Evolutionary conservation across 2,329 filamentous ascomycete genomes (phyloP).

Genomic region (Eutypella sp.): DNA sequence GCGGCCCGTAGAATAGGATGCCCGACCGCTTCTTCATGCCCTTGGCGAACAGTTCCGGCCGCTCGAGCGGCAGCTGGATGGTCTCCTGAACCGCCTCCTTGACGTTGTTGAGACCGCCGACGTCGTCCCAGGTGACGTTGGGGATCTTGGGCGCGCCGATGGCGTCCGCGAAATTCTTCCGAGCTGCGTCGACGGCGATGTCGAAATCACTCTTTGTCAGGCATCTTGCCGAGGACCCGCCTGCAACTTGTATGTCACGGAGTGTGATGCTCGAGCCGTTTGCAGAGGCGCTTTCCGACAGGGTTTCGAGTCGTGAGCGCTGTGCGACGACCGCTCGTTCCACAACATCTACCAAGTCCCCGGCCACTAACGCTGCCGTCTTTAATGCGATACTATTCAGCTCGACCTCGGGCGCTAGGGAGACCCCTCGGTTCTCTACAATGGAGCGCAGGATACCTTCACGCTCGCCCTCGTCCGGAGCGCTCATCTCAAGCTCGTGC

Average conservation of each 20-base stretch:
- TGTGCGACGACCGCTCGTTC: slow-evolving; percentile 81
- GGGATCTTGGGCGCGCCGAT: slow-evolving; percentile 98
- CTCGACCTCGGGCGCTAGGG: slow-evolving; percentile 79
- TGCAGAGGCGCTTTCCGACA: slow-evolving; percentile 49
- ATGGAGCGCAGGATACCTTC: slow-evolving; percentile 81
- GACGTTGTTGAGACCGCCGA: slow-evolving; percentile 86
- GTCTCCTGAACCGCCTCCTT: slow-evolving; percentile 98
- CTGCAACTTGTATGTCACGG: slow-evolving; percentile 82
- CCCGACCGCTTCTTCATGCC: slow-evolving; percentile 97
- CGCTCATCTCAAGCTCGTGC: slow-evolving; percentile 89
- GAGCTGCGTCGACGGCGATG: slow-evolving; percentile 85
- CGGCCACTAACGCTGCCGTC: slow-evolving; percentile 90
- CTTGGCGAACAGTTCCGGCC: slow-evolving; percentile 91
- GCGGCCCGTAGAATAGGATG: slow-evolving; percentile 87
- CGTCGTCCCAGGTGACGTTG: slow-evolving; percentile 93
- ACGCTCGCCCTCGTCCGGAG: slow-evolving; percentile 87
- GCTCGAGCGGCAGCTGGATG: slow-evolving; percentile 85
- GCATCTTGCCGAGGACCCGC: slow-evolving; percentile 72
- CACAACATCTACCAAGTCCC: slow-evolving; percentile 89
- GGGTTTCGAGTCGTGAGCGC: slow-evolving; percentile 65
- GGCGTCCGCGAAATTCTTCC: slow-evolving; percentile 96
- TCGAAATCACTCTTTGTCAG: slow-evolving; percentile 84
- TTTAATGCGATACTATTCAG: slow-evolving; percentile 83
- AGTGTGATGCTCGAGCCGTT: slow-evolving; percentile 50
- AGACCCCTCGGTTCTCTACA: slow-evolving; percentile 68